Conservation (phyloP, 1,139 yeast genomes). For the Suhomyces kunorum region DNA sequence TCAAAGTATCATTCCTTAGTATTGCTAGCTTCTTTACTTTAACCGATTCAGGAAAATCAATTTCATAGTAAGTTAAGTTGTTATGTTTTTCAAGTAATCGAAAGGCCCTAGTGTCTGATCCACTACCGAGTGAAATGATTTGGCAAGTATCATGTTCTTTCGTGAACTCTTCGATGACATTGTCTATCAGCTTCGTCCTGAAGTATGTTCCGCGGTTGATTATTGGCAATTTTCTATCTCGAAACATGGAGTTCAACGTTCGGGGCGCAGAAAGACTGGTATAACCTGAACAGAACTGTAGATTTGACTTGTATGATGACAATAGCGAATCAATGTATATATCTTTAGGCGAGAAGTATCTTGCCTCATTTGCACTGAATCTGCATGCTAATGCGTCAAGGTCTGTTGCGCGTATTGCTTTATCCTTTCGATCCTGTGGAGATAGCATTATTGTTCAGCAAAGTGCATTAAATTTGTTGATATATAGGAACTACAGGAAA, state of each 20-base stretch:
- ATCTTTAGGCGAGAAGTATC: slow-evolving; percentile 57
- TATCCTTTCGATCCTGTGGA: slow-evolving; percentile 44
- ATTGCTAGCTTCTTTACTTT: slow-evolving; percentile 62
- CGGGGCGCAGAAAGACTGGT: slow-evolving; percentile 44
- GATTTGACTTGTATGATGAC: slow-evolving; percentile 37
- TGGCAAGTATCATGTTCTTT: slow-evolving; percentile 44
- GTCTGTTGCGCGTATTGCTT: slow-evolving; percentile 70
- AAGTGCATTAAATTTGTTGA: neutral
- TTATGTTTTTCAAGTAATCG: slow-evolving; percentile 34
- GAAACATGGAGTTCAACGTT: slow-evolving; percentile 40
- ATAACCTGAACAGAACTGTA: slow-evolving; percentile 44
- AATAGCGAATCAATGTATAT: slow-evolving; percentile 46
- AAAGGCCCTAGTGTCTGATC: slow-evolving; percentile 86
- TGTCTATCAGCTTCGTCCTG: slow-evolving; percentile 65
- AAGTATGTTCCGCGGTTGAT: slow-evolving; percentile 83
- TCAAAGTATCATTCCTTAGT: slow-evolving; percentile 26
- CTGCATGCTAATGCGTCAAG: slow-evolving; percentile 83
- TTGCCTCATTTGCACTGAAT: slow-evolving; percentile 52
- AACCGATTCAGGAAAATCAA: slow-evolving; percentile 71
- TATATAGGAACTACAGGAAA: neutral
- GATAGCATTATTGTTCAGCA: slow-evolving; percentile 30
- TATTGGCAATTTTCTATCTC: slow-evolving; percentile 65
- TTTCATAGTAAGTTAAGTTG: slow-evolving; percentile 58
- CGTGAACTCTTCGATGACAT: slow-evolving; percentile 53
- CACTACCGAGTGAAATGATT: slow-evolving; percentile 87